Evolutionary conservation across 2,329 filamentous ascomycete species (phyloP).

Genomic region (Ophiostoma populinum): DNA sequence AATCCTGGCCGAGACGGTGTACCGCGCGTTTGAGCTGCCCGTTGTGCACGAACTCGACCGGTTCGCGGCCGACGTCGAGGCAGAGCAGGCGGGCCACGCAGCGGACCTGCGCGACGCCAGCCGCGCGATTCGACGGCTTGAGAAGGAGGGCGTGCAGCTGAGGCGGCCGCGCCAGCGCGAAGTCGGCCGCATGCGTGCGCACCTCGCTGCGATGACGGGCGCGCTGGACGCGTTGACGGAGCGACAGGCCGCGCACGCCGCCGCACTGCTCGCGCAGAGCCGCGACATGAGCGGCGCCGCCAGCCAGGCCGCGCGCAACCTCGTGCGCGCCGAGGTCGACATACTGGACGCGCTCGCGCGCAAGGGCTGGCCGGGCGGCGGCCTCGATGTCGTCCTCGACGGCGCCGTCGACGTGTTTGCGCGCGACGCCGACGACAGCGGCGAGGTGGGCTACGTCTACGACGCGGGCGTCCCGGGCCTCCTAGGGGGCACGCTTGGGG

Average conservation of each 20-base stretch:
- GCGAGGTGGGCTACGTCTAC: constrained; percentile 9
- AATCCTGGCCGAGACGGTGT: constrained; percentile 51
- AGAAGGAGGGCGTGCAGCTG: constrained; percentile 47
- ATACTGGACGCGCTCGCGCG: constrained; percentile 50
- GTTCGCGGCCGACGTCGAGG: constrained; percentile 45
- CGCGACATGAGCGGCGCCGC: constrained; percentile 47
- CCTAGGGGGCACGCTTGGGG: not conserved
- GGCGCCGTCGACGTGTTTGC: constrained; percentile 38
- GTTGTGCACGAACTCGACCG: constrained; percentile 51
- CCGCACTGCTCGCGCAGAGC: constrained; percentile 40
- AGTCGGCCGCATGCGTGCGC: constrained; percentile 42
- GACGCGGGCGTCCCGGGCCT: constrained; percentile 2
- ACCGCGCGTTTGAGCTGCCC: constrained; percentile 50
- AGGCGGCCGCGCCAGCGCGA: constrained; percentile 39
- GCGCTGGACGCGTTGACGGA: constrained; percentile 45
- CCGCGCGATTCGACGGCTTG: constrained; percentile 43
- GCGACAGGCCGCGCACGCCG: constrained; percentile 43
- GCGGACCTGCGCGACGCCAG: constrained; percentile 35
- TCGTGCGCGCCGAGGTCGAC: constrained; percentile 51
- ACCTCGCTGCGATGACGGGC: constrained; percentile 44
- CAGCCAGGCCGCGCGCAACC: constrained; percentile 45
- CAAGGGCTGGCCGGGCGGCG: constrained; percentile 51
- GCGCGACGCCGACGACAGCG: constrained; percentile 8
- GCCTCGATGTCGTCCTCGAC: constrained; percentile 47
- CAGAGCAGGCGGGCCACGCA: constrained; percentile 45